Evolutionary conservation across 257 asterid genomes (phyloP), one percentile per base, ranked within the genome.

Genomic region (Nicotiana paniculata): DNA sequence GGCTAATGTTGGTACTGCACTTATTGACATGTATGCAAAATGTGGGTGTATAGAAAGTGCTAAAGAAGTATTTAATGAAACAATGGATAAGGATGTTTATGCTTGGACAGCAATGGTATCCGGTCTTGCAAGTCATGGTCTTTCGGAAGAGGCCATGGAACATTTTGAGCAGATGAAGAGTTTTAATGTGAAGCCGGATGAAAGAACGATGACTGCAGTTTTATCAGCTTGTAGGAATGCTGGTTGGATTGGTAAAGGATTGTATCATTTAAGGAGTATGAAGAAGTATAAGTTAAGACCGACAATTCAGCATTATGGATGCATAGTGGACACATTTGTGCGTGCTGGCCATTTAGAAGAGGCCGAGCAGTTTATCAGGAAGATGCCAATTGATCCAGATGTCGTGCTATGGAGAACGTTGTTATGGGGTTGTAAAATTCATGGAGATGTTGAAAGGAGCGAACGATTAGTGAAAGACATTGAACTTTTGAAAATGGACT

Each of bases 151-250:
- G 15, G 87, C 84, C 32, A 74, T 84, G 12, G 80, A 81, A 17
- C 46, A 64, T 62, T 84, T 76, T 67, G 82, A 76, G 43, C 3
- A 76, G 64, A 81, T 84, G 85, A 76, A 48, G 77, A 55, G 57
- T 63, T 21, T 13, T 66, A 58, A 46, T 33, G 74, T 81, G 4
- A 84, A 81, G 30, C 72, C 79, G 13, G 84, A 81, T 76, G 87
- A 84, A 33, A 81, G 87, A 48, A 74, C 84, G n/a, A 76, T 84
- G 63, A 81, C 78, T 63, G 87, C 85, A 6, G 80, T 84, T 28
- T 66, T 84, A 57, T 84, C 82, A 4, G 84, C 87, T 26, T 84
- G 77, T 81, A 76, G 87, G 79, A 84, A 84, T 37, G 87, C 79
- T 3, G 82, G 79, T 64, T 84, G 61, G 55, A 65, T 84, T 37